Base-by-base conservation (phyloP, 192 early-diverging fungal species). In the Backusella tarrabulga region DNA sequence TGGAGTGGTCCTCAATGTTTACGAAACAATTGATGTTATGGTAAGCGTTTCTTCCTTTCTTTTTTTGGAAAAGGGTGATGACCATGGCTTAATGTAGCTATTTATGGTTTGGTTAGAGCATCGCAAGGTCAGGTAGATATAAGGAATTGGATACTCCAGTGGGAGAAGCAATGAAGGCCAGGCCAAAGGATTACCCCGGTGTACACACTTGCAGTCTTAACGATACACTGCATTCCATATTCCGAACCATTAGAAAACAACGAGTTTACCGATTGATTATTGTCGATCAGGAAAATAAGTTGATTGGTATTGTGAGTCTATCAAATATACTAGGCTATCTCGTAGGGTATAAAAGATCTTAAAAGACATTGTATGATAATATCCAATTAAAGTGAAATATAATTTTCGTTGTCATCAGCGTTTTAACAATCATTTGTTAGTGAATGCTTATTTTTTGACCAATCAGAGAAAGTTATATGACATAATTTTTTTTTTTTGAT, bases 1-100 rank as follows among this genome's bases (percentile, higher is more conserved):
- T 50, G 89, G 91, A 89, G 80, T 73, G 4, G 96, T 98, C 36
- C 76, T 98, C 44, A 96, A 99, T 81, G 97, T 98, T 38, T 99
- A 96, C 88, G 97, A 97, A 79, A 96, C 96, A 67, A 95, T 94
- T 19, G 97, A 99, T 89, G 95, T 98, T 17, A 93, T 99, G 88
- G 92, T 98, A 86, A 72, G 85, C 34, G 42, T 21, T n/a, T 66
- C 54, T 21, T n/a, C 17, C 15, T 50, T 50, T n/a, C 42, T 44
- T 23, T 68, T 19, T 44, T 23, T 23, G 23, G 34, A 74, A 23
- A 63, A 36, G 5, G 34, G 40, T 26, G 14, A 34, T 41, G n/a
- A 68, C 12, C 0, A 32, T 32, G n/a, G 21, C 21, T 11, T 23
- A 9, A 26, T 26, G 17, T 54, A 8, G 8, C n/a, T 63, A 9